These are phyloP conservation scores for Orobanche coerulescens DNA, from an alignment of 257 asterid species.

Conservation along the genomic window DNA sequence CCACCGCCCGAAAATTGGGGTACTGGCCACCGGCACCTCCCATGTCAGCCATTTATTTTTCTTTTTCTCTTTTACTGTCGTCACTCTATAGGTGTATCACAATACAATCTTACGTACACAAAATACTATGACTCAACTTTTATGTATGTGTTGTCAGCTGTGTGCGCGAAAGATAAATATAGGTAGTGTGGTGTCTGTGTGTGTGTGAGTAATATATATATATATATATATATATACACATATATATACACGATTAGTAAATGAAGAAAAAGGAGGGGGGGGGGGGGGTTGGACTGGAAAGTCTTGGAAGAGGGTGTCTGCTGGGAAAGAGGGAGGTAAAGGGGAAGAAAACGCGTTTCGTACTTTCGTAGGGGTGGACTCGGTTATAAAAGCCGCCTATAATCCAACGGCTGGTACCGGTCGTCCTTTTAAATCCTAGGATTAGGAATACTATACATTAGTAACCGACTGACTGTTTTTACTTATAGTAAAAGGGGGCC, in stretches of 20 bases:
- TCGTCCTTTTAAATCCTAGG: conserved; percentile 18
- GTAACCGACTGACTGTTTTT: background rate
- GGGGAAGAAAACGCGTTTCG: conserved; percentile 28
- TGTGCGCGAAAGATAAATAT: too few relatives aligned
- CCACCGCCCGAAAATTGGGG: conserved; percentile 60
- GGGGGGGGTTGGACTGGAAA: background rate
- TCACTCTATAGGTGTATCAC: background rate
- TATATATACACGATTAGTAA: background rate
- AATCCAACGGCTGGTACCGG: conserved; percentile 26
- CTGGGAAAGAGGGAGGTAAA: conserved; percentile 20
- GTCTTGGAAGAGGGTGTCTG: background rate
- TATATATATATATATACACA: background rate
- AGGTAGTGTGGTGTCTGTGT: background rate
- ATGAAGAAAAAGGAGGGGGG: background rate
- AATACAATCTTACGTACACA: too few relatives aligned
- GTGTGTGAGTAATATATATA: background rate
- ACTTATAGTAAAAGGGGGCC: too few relatives aligned
- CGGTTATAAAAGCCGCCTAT: conserved; percentile 23
- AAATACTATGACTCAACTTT: too few relatives aligned
- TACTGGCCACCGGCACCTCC: conserved; percentile 45
- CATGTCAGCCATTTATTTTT: conserved; percentile 34
- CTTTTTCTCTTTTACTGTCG: background rate
- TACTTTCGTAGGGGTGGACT: background rate
- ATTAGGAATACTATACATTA: too few relatives aligned
- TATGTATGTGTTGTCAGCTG: too few relatives aligned